These are phyloP conservation scores for Rhizopus arrhizus DNA, from an alignment of 371 early-diverging fungal genomes.

Conservation along the genomic window DNA sequence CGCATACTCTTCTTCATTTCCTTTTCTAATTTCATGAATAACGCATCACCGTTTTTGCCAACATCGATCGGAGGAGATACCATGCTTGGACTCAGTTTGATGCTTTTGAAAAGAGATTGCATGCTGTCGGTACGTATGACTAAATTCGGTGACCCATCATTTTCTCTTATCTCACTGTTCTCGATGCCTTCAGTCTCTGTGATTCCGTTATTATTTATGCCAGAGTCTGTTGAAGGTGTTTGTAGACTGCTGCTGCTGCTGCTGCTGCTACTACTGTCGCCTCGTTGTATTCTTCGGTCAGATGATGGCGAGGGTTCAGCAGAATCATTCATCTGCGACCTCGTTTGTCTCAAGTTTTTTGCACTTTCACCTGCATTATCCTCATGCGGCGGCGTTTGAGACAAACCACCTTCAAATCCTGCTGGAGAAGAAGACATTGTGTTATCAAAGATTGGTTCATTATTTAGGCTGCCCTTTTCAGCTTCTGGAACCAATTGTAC, in stretches of 20 bases:
- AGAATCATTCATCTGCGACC: too few relatives aligned
- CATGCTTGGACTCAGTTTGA: neutral
- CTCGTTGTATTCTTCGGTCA: neutral
- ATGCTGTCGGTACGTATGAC: neutral
- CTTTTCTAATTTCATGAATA: neutral
- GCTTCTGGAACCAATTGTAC: too few relatives aligned
- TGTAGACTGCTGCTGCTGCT: neutral
- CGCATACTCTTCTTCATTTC: constrained; percentile 3
- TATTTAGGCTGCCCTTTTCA: too few relatives aligned
- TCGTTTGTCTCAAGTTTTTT: too few relatives aligned
- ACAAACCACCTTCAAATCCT: too few relatives aligned
- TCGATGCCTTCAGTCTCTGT: neutral
- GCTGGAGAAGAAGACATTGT: too few relatives aligned
- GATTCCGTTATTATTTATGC: neutral
- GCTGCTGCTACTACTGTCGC: neutral
- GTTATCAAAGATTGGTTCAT: too few relatives aligned
- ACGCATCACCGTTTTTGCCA: neutral
- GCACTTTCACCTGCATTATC: too few relatives aligned
- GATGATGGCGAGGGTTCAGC: neutral
- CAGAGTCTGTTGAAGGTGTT: neutral
- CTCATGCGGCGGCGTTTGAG: too few relatives aligned
- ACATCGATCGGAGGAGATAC: neutral
- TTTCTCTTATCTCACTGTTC: neutral
- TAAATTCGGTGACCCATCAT: neutral
- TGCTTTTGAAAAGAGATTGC: neutral